A percentile compares a stretch with the other conserved stretches of the same genome.
Conservation (phyloP, 177 flowering plant genomes). For the Vitis hybrid region DNA sequence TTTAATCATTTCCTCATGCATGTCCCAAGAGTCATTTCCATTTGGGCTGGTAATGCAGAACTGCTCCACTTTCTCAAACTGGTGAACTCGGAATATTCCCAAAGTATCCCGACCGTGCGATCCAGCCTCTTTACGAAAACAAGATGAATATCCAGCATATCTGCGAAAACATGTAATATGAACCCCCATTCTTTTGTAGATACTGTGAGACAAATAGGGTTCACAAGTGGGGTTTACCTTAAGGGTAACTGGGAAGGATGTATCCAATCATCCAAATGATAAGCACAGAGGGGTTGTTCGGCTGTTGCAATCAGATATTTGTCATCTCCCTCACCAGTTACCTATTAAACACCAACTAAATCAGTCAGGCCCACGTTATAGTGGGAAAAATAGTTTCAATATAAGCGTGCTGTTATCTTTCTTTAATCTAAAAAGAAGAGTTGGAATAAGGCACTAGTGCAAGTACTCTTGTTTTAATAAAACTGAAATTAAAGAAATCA, state of each 20-base stretch:
- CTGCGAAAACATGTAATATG: constrained; percentile 27
- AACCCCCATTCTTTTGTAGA: background rate
- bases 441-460: too few species aligned
- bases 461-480: too few species aligned
- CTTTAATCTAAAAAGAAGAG: background rate
- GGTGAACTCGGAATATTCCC: constrained; percentile 95
- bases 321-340: constrained; percentile 98
- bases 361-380: background rate
- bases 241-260: constrained; percentile 86
- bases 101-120: constrained; percentile 95
- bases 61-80: constrained; percentile 97
- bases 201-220: background rate
- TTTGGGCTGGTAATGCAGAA: constrained; percentile 88
- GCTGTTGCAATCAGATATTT: constrained; percentile 96
- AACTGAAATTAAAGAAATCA: too few species aligned
- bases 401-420: background rate
- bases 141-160: constrained; percentile 95
- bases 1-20: constrained; percentile 92
- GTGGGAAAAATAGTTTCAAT: background rate
- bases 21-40: constrained; percentile 89
- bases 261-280: constrained; percentile 93
- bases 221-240: constrained; percentile 40
- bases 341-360: constrained; percentile 39
- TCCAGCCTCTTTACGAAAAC: constrained; percentile 99
- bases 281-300: constrained; percentile 96